Evolutionary conservation across 148 eudicot genomes (phyloP).

Genomic region (Rhododendron molle): DNA sequence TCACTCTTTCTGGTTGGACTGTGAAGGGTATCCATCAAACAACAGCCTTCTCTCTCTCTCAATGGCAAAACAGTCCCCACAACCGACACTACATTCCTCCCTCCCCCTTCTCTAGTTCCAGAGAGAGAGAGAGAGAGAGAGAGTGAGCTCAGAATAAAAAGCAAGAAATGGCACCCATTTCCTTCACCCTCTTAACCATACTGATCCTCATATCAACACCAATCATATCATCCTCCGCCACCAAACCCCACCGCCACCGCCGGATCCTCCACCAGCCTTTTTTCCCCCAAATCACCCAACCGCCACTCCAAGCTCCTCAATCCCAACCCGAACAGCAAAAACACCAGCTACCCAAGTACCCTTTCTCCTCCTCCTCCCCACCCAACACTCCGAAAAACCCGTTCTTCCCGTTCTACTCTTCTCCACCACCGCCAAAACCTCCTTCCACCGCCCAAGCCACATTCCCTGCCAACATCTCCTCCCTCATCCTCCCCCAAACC

Average conservation of each 20-base stretch:
- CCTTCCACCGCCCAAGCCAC: conserved; percentile 40
- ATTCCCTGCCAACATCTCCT: conserved; percentile 85
- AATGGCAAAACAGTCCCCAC: background rate
- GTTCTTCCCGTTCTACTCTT: conserved; percentile 37
- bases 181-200: background rate
- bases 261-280: conserved; percentile 27
- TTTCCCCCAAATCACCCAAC: conserved; percentile 12
- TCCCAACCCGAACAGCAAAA: background rate
- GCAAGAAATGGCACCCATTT: conserved; percentile 5
- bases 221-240: background rate
- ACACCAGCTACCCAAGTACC: conserved; percentile 26
- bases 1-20: background rate
- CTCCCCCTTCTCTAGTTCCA: background rate
- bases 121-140: background rate
- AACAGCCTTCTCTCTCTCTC: background rate
- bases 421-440: conserved; percentile 37
- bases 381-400: conserved; percentile 19
- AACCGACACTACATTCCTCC: background rate
- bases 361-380: conserved; percentile 27
- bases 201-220: background rate
- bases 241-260: conserved; percentile 4
- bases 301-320: conserved; percentile 18
- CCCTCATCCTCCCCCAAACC: conserved; percentile 53
- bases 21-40: background rate
- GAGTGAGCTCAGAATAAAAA: background rate